Percentiles rank a stretch among this genome's conserved stretches.
These are phyloP conservation scores for Calonectria pauciramosa DNA, from an alignment of 2,329 filamentous ascomycete genomes.

Conservation along the genomic window DNA sequence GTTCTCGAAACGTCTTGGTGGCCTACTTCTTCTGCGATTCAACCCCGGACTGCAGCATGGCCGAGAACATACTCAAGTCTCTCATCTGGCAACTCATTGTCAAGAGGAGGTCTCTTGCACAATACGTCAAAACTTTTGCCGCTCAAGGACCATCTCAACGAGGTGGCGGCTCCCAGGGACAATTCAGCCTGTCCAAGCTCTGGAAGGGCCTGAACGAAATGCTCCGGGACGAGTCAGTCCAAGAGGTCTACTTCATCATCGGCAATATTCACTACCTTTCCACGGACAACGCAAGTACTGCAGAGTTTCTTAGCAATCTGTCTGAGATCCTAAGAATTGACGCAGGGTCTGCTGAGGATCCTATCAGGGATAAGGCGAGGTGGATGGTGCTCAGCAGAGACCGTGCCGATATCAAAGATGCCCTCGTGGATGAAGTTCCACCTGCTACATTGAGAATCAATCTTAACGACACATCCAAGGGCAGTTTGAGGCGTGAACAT, in stretches of 20 bases:
- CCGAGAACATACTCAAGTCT: slow-evolving; percentile 56
- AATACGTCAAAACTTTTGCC: slow-evolving; percentile 53
- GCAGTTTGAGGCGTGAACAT: slow-evolving; percentile 19
- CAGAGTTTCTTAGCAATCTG: neutral
- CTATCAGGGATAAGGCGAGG: slow-evolving; percentile 36
- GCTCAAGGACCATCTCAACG: slow-evolving; percentile 42
- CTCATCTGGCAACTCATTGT: slow-evolving; percentile 54
- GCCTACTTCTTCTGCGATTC: slow-evolving; percentile 57
- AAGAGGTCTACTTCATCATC: slow-evolving; percentile 54
- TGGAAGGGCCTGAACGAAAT: slow-evolving; percentile 58
- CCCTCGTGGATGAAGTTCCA: slow-evolving; percentile 10
- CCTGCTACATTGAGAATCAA: slow-evolving; percentile 19
- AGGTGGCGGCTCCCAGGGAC: neutral
- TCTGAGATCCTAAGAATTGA: slow-evolving; percentile 8
- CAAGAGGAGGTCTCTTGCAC: slow-evolving; percentile 51
- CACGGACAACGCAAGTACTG: slow-evolving; percentile 43
- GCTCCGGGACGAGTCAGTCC: slow-evolving; percentile 48
- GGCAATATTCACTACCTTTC: slow-evolving; percentile 56
- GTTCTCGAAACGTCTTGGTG: slow-evolving; percentile 44
- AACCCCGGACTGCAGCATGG: slow-evolving; percentile 50
- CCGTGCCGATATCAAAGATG: slow-evolving; percentile 20
- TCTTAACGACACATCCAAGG: slow-evolving; percentile 25
- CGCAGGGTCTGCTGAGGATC: neutral
- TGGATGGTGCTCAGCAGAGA: slow-evolving; percentile 56
- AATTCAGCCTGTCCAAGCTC: slow-evolving; percentile 32